Evolutionary conservation across 2,329 filamentous ascomycete species (phyloP), one percentile per base, ranked within the genome.

Genomic region (Arthrobotrys iridis): DNA sequence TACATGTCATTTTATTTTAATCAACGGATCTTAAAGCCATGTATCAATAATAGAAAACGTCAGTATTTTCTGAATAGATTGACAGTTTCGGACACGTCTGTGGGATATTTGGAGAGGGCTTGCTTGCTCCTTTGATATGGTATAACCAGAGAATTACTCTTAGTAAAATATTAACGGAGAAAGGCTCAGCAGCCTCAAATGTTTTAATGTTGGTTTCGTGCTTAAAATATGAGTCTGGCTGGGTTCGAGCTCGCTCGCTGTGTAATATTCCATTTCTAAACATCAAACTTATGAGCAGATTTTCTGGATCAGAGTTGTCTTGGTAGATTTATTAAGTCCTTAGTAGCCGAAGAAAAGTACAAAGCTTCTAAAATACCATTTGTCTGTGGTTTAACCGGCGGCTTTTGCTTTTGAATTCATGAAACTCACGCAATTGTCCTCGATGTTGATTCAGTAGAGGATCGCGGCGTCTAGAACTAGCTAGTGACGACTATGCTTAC

Each of bases 261-360:
- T n/a, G n/a, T n/a, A n/a, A n/a, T n/a, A n/a, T n/a, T n/a, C n/a
- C n/a, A n/a, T n/a, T n/a, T n/a, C n/a, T n/a, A 55, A 55, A 22
- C 24, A 55, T 55, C 50, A 37, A 22, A 30, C 50, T 55, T 37
- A 55, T 55, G 50, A 55, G 28, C 28, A 55, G 50, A 55, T 55
- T 37, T 37, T 55, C 28, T 35, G 18, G 28, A 24, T 55, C 18
- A 13, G 30, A 11, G 3, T 18, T 18, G 18, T 22, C 22, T 37
- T 55, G 8, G 10, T 37, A n/a, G 15, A 10, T 30, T 15, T 37
- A 24, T 55, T 11, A 37, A 30, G 50, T 37, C 10, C 15, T 11
- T 22, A 24, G 28, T 3, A 55, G 30, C 50, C 30, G 50, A 55
- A 52, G n/a, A 2, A 0, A 2, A 55, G 28, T 37, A 37, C 10